Conservation (phyloP, 805 yeast species). For the Starmerella davenportii region DNA sequence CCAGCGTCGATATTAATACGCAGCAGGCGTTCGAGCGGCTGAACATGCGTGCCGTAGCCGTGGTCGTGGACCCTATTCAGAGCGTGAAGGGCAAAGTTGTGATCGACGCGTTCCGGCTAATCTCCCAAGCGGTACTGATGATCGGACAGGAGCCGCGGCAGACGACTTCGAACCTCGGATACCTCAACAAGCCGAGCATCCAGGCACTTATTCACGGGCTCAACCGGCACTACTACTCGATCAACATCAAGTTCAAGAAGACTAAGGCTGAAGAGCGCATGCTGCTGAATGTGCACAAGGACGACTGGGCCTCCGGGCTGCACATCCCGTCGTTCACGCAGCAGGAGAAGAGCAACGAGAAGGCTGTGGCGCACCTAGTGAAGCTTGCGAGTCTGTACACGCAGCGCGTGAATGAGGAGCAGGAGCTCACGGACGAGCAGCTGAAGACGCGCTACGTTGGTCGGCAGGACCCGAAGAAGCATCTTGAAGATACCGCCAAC, state of each 20-base stretch:
- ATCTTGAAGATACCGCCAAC: slow-evolving; percentile 76
- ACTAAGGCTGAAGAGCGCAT: slow-evolving; percentile 82
- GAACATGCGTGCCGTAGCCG: slow-evolving; percentile 92
- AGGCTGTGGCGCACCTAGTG: slow-evolving; percentile 60
- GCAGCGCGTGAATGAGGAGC: slow-evolving; percentile 80
- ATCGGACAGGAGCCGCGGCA: slow-evolving; percentile 97
- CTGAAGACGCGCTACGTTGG: slow-evolving; percentile 93
- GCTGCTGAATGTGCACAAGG: slow-evolving; percentile 85
- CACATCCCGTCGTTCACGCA: slow-evolving; percentile 57
- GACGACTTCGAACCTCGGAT: slow-evolving; percentile 88
- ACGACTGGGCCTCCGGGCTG: slow-evolving; percentile 88
- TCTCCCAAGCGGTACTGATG: slow-evolving; percentile 73
- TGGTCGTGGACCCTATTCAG: slow-evolving; percentile 95
- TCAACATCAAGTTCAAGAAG: slow-evolving; percentile 85
- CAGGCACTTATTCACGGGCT: slow-evolving; percentile 94
- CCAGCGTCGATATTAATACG: slow-evolving; percentile 91
- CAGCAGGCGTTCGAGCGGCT: slow-evolving; percentile 95
- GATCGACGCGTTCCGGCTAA: slow-evolving; percentile 91
- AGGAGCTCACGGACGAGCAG: slow-evolving; percentile 71
- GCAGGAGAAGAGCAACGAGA: slow-evolving; percentile 58
- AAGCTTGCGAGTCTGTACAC: slow-evolving; percentile 80
- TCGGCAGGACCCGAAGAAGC: slow-evolving; percentile 97
- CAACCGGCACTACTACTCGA: slow-evolving; percentile 89
- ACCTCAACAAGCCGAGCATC: slow-evolving; percentile 85
- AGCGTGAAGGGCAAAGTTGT: slow-evolving; percentile 98